A percentile compares a stretch with the other conserved stretches of the same genome.
Evolutionary conservation across 2,329 filamentous ascomycete species (phyloP).

Genomic region (Lasiodiplodia theobromae): DNA sequence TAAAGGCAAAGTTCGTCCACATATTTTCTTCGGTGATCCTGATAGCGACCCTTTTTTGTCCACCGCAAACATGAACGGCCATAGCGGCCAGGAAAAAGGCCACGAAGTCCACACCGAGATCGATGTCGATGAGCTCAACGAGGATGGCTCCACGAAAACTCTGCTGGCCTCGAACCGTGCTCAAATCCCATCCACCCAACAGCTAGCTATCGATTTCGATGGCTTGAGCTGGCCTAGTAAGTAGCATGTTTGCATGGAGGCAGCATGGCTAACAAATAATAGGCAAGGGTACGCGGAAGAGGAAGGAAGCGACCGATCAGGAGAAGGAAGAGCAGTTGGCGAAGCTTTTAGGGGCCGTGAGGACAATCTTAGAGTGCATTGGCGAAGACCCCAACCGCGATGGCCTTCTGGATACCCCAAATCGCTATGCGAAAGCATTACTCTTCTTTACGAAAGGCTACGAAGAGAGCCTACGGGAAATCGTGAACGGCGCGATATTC

Average conservation of each 20-base stretch:
- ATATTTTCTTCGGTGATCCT: neutral
- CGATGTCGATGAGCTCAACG: conserved; percentile 59
- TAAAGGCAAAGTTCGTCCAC: neutral
- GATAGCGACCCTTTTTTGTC: conserved; percentile 1
- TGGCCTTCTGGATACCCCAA: conserved; percentile 71
- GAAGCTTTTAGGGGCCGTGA: conserved; percentile 67
- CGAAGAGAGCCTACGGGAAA: conserved; percentile 88
- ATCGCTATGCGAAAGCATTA: conserved; percentile 92
- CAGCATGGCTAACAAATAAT: neutral
- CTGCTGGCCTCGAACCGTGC: conserved; percentile 61
- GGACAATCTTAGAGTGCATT: conserved; percentile 69
- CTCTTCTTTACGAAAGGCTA: conserved; percentile 97
- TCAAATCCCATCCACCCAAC: conserved; percentile 57
- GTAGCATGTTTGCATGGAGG: conserved; percentile 30
- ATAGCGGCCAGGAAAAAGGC: conserved; percentile 32
- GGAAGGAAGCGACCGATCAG: conserved; percentile 64
- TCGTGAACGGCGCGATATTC: conserved; percentile 93
- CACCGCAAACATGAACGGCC: neutral
- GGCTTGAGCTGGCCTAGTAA: conserved; percentile 63
- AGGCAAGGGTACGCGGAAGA: conserved; percentile 70
- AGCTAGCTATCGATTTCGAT: conserved; percentile 61
- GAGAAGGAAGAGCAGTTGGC: conserved; percentile 63
- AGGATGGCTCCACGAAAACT: conserved; percentile 58
- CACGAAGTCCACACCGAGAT: conserved; percentile 38
- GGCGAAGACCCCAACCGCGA: conserved; percentile 71